Percentiles rank a stretch among this genome's conserved stretches.
These are phyloP conservation scores for Lenzites betulinus DNA, from an alignment of 768 basidiomycete species.

Conservation along the genomic window DNA sequence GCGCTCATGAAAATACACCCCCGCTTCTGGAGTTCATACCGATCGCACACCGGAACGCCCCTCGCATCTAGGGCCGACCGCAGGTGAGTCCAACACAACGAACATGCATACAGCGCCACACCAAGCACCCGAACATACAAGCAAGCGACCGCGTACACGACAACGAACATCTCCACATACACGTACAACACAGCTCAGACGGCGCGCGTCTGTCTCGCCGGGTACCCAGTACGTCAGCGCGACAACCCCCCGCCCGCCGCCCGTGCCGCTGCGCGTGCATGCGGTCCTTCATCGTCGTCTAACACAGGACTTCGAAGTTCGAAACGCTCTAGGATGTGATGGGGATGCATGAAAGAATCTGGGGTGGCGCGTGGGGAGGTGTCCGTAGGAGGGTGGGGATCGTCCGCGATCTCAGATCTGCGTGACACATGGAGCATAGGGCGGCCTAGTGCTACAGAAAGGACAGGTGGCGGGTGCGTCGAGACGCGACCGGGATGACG, in stretches of 20 bases:
- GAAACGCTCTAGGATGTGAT: too few species aligned
- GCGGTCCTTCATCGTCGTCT: too few species aligned
- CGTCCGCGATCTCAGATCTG: constrained; percentile 11
- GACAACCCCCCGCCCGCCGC: background rate
- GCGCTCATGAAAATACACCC: too few species aligned
- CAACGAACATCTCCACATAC: too few species aligned
- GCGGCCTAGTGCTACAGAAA: background rate
- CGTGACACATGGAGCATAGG: constrained; percentile 1
- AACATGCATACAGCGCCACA: constrained; percentile 12
- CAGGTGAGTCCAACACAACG: background rate
- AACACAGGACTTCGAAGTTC: too few species aligned
- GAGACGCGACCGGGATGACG: background rate
- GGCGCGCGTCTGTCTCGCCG: background rate
- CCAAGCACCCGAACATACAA: background rate
- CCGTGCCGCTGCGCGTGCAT: background rate
- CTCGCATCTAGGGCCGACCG: too few species aligned
- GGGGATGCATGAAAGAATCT: too few species aligned
- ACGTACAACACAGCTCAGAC: background rate
- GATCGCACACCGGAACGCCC: background rate
- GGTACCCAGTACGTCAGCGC: constrained; percentile 12
- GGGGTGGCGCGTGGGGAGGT: too few species aligned
- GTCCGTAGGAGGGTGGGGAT: background rate
- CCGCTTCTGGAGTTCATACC: too few species aligned
- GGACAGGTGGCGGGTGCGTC: background rate
- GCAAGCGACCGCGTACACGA: background rate